Conservation (phyloP, 495 filamentous ascomycete genomes). For the Hypoxylon cercidicola region DNA sequence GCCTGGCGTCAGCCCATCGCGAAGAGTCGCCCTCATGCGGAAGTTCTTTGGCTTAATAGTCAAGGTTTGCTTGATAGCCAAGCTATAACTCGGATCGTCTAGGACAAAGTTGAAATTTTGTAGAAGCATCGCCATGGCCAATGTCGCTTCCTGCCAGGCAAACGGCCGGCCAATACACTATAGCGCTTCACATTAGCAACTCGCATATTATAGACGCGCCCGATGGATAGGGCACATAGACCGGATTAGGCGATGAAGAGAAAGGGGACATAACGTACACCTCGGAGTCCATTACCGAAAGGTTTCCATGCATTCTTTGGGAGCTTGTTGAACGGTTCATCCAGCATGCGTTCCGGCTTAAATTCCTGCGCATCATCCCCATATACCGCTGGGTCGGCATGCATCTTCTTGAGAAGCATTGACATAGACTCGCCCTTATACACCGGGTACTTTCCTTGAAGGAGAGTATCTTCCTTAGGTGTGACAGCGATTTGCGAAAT, state of each 20-base stretch:
- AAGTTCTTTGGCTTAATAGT: constrained; percentile 83
- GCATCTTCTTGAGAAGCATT: constrained; percentile 65
- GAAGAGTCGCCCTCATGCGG: constrained; percentile 71
- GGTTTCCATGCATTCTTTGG: constrained; percentile 68
- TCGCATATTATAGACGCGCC: background rate
- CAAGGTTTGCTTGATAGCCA: constrained; percentile 75
- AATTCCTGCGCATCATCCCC: constrained; percentile 66
- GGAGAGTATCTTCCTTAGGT: constrained; percentile 58
- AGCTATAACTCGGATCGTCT: constrained; percentile 67
- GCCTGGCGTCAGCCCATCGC: constrained; percentile 67
- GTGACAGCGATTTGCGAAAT: constrained; percentile 65
- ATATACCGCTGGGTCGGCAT: constrained; percentile 60
- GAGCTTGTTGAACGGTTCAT: constrained; percentile 67
- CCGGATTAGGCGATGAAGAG: constrained; percentile 13
- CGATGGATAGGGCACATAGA: constrained; percentile 41
- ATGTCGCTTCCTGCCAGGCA: constrained; percentile 70
- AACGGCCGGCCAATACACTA: constrained; percentile 66
- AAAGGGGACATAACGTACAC: constrained; percentile 45
- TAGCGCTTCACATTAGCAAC: constrained; percentile 48
- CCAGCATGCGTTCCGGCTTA: constrained; percentile 72
- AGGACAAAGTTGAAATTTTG: constrained; percentile 71
- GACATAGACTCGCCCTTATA: constrained; percentile 62
- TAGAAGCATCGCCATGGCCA: constrained; percentile 65
- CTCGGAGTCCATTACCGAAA: constrained; percentile 65
- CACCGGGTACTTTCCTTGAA: constrained; percentile 75